Conservation (phyloP, 768 basidiomycete genomes). For the Boletus patriciae region DNA sequence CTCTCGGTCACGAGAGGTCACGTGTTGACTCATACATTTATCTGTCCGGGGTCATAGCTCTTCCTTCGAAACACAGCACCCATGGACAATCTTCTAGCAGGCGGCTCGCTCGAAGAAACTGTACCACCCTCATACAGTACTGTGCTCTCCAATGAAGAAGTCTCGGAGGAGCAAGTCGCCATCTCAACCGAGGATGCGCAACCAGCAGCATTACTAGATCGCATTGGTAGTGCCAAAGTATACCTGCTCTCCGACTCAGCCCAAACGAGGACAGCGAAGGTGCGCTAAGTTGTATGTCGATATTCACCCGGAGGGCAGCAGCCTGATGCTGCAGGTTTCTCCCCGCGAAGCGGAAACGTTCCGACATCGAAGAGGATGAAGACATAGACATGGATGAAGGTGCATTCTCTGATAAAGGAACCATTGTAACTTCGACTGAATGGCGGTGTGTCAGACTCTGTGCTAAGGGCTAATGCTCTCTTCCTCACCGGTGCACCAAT, state of each 20-base stretch:
- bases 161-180: conserved; percentile 34
- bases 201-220: conserved; percentile 48
- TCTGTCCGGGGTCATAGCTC: neutral
- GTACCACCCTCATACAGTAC: conserved; percentile 51
- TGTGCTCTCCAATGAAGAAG: conserved; percentile 57
- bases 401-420: conserved; percentile 19
- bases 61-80: conserved; percentile 2
- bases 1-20: conserved; percentile 7
- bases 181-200: conserved; percentile 30
- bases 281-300: conserved; percentile 52
- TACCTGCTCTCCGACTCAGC: conserved; percentile 73
- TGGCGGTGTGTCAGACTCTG: conserved; percentile 38
- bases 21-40: conserved; percentile 10
- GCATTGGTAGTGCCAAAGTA: conserved; percentile 74
- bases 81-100: conserved; percentile 53
- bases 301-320: conserved; percentile 36
- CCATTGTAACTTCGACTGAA: neutral
- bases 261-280: conserved; percentile 65
- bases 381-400: conserved; percentile 37
- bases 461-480: conserved; percentile 63
- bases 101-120: conserved; percentile 33
- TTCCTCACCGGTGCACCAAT: conserved; percentile 74
- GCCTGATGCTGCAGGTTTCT: conserved; percentile 45
- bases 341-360: conserved; percentile 48
- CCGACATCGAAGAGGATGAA: conserved; percentile 38